phyloP scores from a whole-genome alignment of 2,329 filamentous ascomycete species.

The Talaromyces rugulosus region DNA sequence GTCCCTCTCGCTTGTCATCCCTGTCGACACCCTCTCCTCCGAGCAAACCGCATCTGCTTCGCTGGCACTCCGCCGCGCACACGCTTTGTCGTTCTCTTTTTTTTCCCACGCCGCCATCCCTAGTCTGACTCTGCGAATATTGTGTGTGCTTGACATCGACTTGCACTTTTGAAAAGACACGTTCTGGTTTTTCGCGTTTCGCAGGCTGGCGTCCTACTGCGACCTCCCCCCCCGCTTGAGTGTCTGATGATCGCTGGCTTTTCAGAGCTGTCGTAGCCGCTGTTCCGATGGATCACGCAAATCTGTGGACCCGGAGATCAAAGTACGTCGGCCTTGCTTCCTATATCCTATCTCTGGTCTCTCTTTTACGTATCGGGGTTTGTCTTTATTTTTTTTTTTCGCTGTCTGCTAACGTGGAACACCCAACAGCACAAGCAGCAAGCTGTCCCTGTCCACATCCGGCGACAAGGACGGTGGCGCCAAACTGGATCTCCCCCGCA shows the following conservation, averaged over 20 bases:
- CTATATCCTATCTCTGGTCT: not conserved
- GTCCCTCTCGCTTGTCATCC: not conserved
- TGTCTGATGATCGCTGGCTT: conserved; percentile 34
- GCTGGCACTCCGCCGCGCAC: not conserved
- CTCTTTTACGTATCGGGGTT: conserved; percentile 4
- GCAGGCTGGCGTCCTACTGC: not conserved
- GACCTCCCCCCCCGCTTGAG: not conserved
- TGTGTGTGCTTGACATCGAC: not conserved
- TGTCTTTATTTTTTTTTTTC: not conserved
- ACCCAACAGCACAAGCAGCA: conserved; percentile 61
- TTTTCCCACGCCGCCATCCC: not conserved
- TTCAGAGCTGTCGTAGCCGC: conserved; percentile 31
- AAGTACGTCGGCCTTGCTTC: conserved; percentile 35
- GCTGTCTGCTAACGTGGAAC: conserved; percentile 21
- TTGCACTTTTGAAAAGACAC: not conserved
- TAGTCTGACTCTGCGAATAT: not conserved
- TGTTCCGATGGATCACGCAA: conserved; percentile 47
- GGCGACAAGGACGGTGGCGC: conserved; percentile 51
- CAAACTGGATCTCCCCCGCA: conserved; percentile 58
- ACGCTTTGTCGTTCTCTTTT: too few relatives aligned
- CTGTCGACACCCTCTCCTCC: not conserved
- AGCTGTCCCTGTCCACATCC: conserved; percentile 82
- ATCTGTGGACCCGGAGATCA: conserved; percentile 47
- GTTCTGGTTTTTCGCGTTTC: not conserved
- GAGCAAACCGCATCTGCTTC: not conserved